Base-by-base conservation (phyloP, 331 rosid species). In the Malus hybrid region DNA sequence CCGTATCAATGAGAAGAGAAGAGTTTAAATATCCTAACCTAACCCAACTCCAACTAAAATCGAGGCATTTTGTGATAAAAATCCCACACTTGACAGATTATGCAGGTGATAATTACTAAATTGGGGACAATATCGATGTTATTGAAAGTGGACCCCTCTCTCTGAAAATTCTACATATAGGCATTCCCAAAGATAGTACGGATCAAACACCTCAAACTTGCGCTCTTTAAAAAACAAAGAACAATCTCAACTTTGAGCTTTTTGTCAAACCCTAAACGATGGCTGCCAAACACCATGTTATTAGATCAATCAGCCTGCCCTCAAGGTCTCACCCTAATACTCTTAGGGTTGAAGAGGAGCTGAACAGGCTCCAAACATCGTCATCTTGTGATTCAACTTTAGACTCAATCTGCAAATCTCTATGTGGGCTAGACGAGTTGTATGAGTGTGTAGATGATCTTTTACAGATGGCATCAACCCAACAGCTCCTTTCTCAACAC, bases 221-320 rank as follows among this genome's bases (percentile, higher is more conserved):
- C 65, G 62, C 71, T 42, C 28, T 62, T 61, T 4, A 42, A 28
- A 22, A 60, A 68, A 31, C 50, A 62, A 32, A 80, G 28, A 69
- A 18, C 11, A 31, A 31, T 4, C n/a, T 13, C 34, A 72, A 59
- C 24, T 71, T 33, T n/a, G 28, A 78, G 61, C 61, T 46, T 34
- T 63, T 19, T 14, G 24, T 69, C 59, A 15, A 39, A 31, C 56
- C 12, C 64, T 52, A 74, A 52, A 65, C 39, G 15, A 73, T 63
- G 91, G 91, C 85, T 50, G 32, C 67, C 57, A 89, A 72, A 36
- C 63, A 34, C 75, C 89, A 79, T 32, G 70, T 78, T 31, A 2
- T 31, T 82, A 87, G 96, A 66, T 93, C 88, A 13, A 80, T 86
- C 2, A 90, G 98, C 83, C 79, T 93, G 18, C 95, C 98, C 31